Conservation (phyloP, 495 filamentous ascomycete species). For the Lophiotrema nucula region DNA sequence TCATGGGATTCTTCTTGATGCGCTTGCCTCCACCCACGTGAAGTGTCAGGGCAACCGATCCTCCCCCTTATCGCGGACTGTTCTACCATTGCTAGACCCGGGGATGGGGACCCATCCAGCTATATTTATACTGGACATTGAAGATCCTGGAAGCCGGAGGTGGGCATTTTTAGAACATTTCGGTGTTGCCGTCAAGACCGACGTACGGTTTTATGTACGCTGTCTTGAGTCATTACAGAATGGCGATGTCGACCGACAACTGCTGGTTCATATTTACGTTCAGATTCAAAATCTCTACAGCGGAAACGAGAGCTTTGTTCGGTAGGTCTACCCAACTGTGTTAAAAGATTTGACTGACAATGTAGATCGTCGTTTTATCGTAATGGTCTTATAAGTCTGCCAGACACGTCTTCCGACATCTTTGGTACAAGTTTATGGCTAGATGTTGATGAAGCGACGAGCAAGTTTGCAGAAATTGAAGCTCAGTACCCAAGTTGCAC, state of each 20-base stretch:
- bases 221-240: not conserved
- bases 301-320: not conserved
- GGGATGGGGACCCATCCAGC: not conserved
- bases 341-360: not conserved
- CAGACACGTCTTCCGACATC: not conserved
- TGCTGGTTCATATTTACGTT: not conserved
- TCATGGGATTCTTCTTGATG: not conserved
- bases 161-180: not conserved
- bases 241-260: not conserved
- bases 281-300: not conserved
- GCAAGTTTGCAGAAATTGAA: not conserved
- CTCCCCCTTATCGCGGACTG: not conserved
- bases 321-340: not conserved
- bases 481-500: not conserved
- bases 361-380: not conserved
- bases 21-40: too few species aligned
- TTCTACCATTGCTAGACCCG: not conserved
- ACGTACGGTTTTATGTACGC: not conserved
- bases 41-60: too few species aligned
- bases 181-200: not conserved
- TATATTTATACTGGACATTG: not conserved
- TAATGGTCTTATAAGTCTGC: not conserved
- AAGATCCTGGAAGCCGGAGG: not conserved
- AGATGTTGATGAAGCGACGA: not conserved
- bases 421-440: not conserved